A percentile compares a stretch with the other conserved stretches of the same genome.
Conservation (phyloP, 164 flowering plant genomes). For the Berberis vulgaris region DNA sequence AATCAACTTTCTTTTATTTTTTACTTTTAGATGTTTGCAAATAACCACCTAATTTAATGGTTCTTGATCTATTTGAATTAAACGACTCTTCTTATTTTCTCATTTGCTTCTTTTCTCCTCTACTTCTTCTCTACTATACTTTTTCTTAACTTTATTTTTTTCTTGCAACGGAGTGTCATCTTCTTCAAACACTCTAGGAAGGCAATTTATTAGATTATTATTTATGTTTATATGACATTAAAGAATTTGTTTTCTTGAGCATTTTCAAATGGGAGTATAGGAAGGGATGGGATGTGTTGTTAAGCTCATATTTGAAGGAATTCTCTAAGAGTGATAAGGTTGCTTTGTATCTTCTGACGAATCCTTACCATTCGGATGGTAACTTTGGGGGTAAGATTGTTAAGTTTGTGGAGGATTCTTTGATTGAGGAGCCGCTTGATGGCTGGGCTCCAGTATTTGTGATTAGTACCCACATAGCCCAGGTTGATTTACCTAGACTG, state of each 20-base stretch:
- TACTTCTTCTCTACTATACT: no score
- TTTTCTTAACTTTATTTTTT: no score
- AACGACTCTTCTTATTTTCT: no score
- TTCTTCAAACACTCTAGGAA: no score
- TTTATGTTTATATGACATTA: no score
- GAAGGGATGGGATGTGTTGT: slow-evolving; percentile 80
- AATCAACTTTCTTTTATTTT: no score
- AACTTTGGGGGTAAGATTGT: slow-evolving; percentile 51
- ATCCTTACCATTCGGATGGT: slow-evolving; percentile 51
- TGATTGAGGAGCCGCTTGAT: slow-evolving; percentile 30
- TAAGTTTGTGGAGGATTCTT: slow-evolving; percentile 41
- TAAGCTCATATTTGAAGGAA: slow-evolving; percentile 57
- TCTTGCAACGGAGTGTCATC: no score
- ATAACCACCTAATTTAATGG: no score
- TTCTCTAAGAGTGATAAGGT: slow-evolving; percentile 45
- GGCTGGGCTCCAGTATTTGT: slow-evolving; percentile 63
- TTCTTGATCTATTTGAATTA: no score
- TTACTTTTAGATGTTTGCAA: no score
- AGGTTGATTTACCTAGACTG: slow-evolving; percentile 49
- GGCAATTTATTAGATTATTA: no score
- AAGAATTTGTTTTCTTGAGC: slow-evolving; percentile 60
- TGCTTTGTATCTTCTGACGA: slow-evolving; percentile 47
- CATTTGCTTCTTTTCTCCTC: no score
- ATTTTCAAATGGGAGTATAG: slow-evolving; percentile 79
- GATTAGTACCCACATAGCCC: slow-evolving; percentile 53